phyloP scores from a whole-genome alignment of 176 grass and related monocot genomes.

The Secale cereale region DNA sequence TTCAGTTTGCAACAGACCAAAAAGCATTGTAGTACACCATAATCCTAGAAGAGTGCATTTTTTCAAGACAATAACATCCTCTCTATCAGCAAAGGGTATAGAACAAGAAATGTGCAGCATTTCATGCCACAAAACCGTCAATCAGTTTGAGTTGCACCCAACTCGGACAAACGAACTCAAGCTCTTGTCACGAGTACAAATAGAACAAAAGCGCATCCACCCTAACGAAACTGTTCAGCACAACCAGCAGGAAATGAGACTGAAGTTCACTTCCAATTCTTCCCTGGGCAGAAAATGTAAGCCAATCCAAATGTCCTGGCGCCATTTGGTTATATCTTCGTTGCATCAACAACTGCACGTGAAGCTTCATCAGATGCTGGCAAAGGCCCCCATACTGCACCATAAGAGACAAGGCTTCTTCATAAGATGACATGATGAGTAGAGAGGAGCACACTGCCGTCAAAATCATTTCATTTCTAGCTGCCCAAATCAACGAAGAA shows the following conservation, averaged over 20 bases:
- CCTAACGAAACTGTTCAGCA: background rate
- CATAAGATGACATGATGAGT: background rate
- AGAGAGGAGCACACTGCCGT: background rate
- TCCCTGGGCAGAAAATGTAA: background rate
- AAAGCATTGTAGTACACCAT: too few relatives aligned
- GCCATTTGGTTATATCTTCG: background rate
- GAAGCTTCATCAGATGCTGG: background rate
- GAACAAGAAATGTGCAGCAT: background rate
- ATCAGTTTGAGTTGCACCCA: background rate
- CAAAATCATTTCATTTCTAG: background rate
- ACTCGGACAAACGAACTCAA: background rate
- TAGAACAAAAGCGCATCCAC: background rate
- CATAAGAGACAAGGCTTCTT: background rate
- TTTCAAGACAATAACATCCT: background rate
- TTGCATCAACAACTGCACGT: background rate
- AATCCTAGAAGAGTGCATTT: background rate
- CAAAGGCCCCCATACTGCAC: background rate
- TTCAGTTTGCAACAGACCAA: background rate
- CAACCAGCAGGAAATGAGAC: background rate
- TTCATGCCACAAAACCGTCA: background rate
- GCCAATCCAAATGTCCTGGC: background rate
- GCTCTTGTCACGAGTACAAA: background rate
- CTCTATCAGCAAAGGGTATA: background rate
- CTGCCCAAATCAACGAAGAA: background rate
- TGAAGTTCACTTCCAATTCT: background rate